A percentile compares a stretch with the other conserved stretches of the same genome.
Conservation (phyloP, 1,139 yeast species). For the Geotrichum carabidarum region DNA sequence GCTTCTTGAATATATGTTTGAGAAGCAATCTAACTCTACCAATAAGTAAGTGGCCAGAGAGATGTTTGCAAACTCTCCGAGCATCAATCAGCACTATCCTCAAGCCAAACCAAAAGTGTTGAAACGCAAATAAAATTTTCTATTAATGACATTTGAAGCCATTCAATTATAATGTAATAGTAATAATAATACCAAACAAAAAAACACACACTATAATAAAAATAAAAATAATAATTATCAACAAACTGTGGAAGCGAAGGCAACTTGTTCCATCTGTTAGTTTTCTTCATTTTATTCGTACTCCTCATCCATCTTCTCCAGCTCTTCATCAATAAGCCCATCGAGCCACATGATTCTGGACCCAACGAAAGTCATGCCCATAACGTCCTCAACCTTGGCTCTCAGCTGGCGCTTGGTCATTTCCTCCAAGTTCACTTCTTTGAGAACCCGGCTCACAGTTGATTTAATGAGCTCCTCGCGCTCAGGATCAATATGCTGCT, state of each 20-base stretch:
- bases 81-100: too few relatives aligned
- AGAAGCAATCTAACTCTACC: too few relatives aligned
- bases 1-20: too few relatives aligned
- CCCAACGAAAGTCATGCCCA: conserved; percentile 36
- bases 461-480: conserved; percentile 26
- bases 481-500: conserved; percentile 7
- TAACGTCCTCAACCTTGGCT: conserved; percentile 36
- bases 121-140: too few relatives aligned
- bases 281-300: conserved; percentile 13
- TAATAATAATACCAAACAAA: too few relatives aligned
- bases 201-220: too few relatives aligned
- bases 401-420: conserved; percentile 39
- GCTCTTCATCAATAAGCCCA: conserved; percentile 37
- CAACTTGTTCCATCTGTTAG: neutral
- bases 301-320: conserved; percentile 31
- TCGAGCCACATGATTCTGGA: conserved; percentile 34
- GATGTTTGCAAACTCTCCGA: too few relatives aligned
- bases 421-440: conserved; percentile 36
- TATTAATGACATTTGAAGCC: too few relatives aligned
- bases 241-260: neutral
- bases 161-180: too few relatives aligned
- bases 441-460: conserved; percentile 33
- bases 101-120: too few relatives aligned
- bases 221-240: too few relatives aligned
- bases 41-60: too few relatives aligned